phyloP scores from a whole-genome alignment of 345 rosid species.

The Corchorus olitorius region DNA sequence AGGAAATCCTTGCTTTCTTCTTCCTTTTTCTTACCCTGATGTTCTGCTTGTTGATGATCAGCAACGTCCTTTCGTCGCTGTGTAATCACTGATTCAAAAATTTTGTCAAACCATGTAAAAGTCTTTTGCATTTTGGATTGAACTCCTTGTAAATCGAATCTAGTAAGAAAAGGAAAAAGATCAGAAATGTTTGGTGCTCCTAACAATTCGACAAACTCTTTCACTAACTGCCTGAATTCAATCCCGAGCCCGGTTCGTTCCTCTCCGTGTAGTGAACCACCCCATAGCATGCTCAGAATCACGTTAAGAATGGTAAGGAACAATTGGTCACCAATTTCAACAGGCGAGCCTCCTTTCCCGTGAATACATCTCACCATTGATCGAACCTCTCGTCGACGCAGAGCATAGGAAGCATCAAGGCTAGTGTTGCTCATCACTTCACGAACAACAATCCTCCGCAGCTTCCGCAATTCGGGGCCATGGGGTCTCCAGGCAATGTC shows the following conservation, averaged over 20 bases:
- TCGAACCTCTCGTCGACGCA: constrained; percentile 12
- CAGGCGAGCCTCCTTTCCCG: constrained; percentile 29
- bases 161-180: constrained; percentile 42
- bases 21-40: neutral
- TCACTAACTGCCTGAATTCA: constrained; percentile 24
- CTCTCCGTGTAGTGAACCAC: constrained; percentile 4
- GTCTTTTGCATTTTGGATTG: constrained; percentile 16
- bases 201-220: constrained; percentile 29
- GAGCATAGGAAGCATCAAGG: constrained; percentile 6
- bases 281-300: constrained; percentile 2
- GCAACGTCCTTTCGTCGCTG: neutral
- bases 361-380: constrained; percentile 20
- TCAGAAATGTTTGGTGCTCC: constrained; percentile 58
- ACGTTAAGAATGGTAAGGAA: constrained; percentile 28
- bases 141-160: constrained; percentile 64
- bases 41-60: no score
- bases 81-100: neutral
- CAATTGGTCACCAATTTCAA: constrained; percentile 40
- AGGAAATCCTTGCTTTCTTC: constrained; percentile 9
- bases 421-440: constrained; percentile 11
- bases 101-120: neutral
- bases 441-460: constrained; percentile 42
- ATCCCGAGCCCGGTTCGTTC: neutral
- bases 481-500: constrained; percentile 40
- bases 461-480: constrained; percentile 46